Conservation (phyloP, 2,329 filamentous ascomycete genomes). For the Tolypocladium paradoxum region DNA sequence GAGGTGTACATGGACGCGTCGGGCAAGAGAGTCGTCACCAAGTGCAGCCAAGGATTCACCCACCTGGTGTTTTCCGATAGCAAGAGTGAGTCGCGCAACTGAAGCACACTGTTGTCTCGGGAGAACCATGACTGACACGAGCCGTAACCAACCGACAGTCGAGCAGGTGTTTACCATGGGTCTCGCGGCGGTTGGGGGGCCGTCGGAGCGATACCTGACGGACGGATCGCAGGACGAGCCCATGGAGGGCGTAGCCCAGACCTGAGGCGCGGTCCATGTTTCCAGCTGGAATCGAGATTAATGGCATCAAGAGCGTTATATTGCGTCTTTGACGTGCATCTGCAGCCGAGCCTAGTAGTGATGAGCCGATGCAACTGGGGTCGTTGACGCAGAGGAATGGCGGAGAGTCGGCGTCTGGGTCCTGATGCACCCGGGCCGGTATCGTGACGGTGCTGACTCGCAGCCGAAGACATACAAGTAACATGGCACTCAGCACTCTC, state of each 20-base stretch:
- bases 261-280: neutral
- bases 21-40: neutral
- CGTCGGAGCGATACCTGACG: neutral
- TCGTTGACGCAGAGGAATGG: neutral
- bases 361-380: neutral
- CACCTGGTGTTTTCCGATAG: neutral
- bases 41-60: neutral
- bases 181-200: neutral
- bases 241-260: neutral
- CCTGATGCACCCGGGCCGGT: neutral
- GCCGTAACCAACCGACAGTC: neutral
- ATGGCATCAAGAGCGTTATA: neutral
- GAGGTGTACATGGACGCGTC: conserved; percentile 1
- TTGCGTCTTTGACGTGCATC: neutral
- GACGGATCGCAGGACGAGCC: neutral
- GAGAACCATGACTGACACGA: neutral
- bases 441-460: neutral
- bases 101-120: neutral
- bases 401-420: too few relatives aligned
- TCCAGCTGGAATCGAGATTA: neutral
- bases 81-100: neutral
- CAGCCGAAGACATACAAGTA: neutral
- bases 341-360: neutral
- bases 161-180: conserved; percentile 1
- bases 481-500: too few relatives aligned